phyloP scores from a whole-genome alignment of 768 basidiomycete genomes.

The Ramaria sp. region DNA sequence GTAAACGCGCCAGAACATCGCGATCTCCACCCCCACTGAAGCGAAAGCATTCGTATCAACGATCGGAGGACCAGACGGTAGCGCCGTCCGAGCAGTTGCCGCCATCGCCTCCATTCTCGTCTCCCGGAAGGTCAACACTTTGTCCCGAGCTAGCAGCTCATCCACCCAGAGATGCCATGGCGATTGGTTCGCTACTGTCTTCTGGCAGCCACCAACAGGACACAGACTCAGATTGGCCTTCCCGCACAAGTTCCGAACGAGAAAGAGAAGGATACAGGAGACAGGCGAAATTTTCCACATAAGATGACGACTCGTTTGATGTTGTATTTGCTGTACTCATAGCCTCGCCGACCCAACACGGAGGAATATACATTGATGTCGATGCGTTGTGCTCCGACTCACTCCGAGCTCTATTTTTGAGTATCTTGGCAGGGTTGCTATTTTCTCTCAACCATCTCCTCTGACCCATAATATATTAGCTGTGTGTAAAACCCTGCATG shows the following conservation, averaged over 20 bases:
- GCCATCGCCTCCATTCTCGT: conserved; percentile 59
- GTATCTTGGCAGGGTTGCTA: neutral
- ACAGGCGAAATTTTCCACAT: neutral
- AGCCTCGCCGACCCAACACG: neutral
- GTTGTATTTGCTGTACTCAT: neutral
- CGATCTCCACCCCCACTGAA: conserved; percentile 42
- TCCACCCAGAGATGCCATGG: conserved; percentile 66
- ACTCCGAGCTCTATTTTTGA: neutral
- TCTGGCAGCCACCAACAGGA: conserved; percentile 25
- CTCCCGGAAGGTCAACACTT: conserved; percentile 30
- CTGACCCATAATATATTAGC: too few relatives aligned
- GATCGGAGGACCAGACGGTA: conserved; percentile 13
- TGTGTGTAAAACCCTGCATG: neutral
- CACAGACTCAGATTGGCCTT: conserved; percentile 14
- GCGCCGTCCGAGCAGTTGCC: conserved; percentile 41
- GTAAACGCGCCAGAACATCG: conserved; percentile 55
- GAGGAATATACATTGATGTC: neutral
- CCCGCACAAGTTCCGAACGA: conserved; percentile 7
- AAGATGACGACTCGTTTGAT: neutral
- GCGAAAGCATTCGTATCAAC: conserved; percentile 1
- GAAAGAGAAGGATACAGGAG: neutral
- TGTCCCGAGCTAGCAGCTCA: conserved; percentile 37
- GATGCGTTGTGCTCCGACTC: conserved; percentile 1
- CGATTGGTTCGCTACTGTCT: conserved; percentile 65
- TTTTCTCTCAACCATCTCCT: neutral